Conservation (phyloP, 2,329 filamentous ascomycete species). For the Cladosporium sp. region DNA sequence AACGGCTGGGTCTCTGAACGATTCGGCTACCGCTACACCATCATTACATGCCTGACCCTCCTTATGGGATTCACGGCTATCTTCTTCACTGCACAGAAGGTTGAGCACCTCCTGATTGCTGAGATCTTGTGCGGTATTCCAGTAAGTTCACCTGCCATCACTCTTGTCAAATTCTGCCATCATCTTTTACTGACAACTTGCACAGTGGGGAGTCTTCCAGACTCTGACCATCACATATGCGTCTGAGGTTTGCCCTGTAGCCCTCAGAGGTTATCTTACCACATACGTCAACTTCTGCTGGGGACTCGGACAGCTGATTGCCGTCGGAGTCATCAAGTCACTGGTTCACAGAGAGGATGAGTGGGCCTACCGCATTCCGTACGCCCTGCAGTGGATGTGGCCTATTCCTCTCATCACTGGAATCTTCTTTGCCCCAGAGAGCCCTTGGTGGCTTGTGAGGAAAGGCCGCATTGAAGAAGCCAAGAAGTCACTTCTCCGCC, state of each 20-base stretch:
- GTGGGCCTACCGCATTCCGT: slow-evolving; percentile 67
- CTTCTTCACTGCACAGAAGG: slow-evolving; percentile 46
- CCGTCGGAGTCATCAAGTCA: slow-evolving; percentile 65
- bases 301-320: slow-evolving; percentile 69
- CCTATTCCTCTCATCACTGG: slow-evolving; percentile 63
- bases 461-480: slow-evolving; percentile 61
- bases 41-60: slow-evolving; percentile 42
- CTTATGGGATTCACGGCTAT: slow-evolving; percentile 44
- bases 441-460: slow-evolving; percentile 66
- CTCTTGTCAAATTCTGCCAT: too few species aligned
- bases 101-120: slow-evolving; percentile 40
- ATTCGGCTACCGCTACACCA: slow-evolving; percentile 42
- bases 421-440: slow-evolving; percentile 62
- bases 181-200: background rate
- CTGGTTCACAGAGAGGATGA: slow-evolving; percentile 63
- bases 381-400: slow-evolving; percentile 75
- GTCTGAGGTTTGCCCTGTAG: slow-evolving; percentile 64
- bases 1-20: slow-evolving; percentile 45
- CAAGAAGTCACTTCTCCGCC: slow-evolving; percentile 60
- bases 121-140: slow-evolving; percentile 45
- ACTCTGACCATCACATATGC: slow-evolving; percentile 49
- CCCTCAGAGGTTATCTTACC: slow-evolving; percentile 66
- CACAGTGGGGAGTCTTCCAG: slow-evolving; percentile 18
- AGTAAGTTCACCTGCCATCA: background rate
- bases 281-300: slow-evolving; percentile 76